Conservation (phyloP, 805 yeast species). For the Myxozyma neglecta region DNA sequence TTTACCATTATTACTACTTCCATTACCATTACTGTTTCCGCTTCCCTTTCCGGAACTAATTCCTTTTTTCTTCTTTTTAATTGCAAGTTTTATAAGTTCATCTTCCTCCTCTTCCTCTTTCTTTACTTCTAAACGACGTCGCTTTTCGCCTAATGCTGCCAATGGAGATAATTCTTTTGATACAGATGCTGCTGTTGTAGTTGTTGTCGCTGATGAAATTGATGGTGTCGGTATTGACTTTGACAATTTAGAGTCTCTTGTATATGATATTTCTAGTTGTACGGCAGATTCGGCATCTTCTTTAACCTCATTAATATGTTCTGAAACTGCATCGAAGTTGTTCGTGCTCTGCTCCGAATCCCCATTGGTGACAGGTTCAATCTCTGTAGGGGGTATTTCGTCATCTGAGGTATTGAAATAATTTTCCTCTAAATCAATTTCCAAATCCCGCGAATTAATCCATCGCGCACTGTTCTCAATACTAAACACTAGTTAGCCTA, state of each 20-base stretch:
- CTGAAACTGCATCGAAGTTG: no score
- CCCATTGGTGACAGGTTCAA: not conserved
- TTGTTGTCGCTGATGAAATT: not conserved
- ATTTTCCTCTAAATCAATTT: constrained; percentile 23
- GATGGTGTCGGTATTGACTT: not conserved
- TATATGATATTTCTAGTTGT: no score
- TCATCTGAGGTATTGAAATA: constrained; percentile 33
- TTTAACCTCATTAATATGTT: no score
- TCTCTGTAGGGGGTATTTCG: constrained; percentile 2
- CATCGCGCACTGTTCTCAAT: constrained; percentile 7
- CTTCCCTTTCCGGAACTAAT: not conserved
- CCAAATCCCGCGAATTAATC: constrained; percentile 13
- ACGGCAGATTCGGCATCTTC: no score
- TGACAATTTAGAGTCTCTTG: no score
- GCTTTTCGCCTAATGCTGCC: constrained; percentile 20
- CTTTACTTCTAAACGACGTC: constrained; percentile 22
- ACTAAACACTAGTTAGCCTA: not conserved
- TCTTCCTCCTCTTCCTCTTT: constrained; percentile 24
- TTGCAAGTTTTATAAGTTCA: constrained; percentile 18
- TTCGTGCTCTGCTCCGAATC: no score
- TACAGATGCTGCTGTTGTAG: not conserved
- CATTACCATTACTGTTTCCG: not conserved
- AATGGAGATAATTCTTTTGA: not conserved
- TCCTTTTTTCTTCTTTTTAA: constrained; percentile 6
- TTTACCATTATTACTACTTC: constrained; percentile 2